Conservation (phyloP, 148 eudicot genomes). For the Nyssa sinensis region DNA sequence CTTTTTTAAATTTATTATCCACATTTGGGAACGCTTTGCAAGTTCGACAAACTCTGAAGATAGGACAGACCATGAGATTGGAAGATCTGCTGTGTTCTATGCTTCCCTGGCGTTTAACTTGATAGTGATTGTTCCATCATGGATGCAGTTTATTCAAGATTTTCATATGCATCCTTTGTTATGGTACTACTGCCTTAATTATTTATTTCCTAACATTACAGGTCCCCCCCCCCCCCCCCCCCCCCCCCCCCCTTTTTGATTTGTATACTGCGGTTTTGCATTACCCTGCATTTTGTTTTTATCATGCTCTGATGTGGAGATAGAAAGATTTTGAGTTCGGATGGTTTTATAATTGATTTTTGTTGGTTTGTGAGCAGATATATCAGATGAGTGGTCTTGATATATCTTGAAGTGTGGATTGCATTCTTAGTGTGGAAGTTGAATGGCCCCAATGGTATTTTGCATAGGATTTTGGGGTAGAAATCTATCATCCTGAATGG, state of each 20-base stretch:
- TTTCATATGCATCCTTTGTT: conserved; percentile 74
- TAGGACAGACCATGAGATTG: conserved; percentile 36
- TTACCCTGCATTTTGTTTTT: not conserved
- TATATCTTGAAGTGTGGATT: not conserved
- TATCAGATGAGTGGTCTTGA: not conserved
- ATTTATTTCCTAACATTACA: not conserved
- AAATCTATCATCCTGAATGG: no score
- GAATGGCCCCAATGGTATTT: no score
- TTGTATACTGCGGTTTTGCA: not conserved
- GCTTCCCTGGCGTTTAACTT: conserved; percentile 44
- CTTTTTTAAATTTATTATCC: conserved; percentile 43
- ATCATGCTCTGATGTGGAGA: not conserved
- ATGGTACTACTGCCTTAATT: conserved; percentile 48
- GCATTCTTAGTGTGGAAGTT: no score
- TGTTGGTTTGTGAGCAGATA: not conserved
- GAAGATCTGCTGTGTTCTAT: conserved; percentile 62
- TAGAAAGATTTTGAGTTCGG: not conserved
- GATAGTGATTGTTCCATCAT: conserved; percentile 52
- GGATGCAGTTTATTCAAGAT: conserved; percentile 81
- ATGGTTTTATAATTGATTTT: not conserved
- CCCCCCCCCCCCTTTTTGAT: not conserved
- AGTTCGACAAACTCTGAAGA: conserved; percentile 24
- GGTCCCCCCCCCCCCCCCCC: not conserved
- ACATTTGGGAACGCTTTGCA: conserved; percentile 28
- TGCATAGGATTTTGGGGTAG: no score